phyloP scores from a whole-genome alignment of 805 yeast species.

The Wickerhamiella kurtzmanii region DNA sequence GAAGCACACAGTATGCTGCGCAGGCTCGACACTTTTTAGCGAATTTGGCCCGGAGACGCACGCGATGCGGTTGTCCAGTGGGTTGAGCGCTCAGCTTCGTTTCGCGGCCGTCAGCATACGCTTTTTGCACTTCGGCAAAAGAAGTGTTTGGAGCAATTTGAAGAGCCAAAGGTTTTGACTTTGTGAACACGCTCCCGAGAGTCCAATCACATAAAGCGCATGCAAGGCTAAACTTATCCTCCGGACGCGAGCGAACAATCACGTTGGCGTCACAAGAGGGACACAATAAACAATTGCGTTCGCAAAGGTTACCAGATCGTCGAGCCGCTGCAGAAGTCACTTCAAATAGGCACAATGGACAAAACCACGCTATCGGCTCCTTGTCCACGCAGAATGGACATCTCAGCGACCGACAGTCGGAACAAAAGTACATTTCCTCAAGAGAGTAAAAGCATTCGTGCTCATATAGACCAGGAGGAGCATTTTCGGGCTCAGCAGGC shows the following conservation, averaged over 20 bases:
- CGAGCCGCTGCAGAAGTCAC: constrained; percentile 20
- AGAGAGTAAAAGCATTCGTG: constrained; percentile 18
- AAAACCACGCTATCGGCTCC: constrained; percentile 25
- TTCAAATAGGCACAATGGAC: constrained; percentile 27
- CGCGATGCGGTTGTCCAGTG: constrained; percentile 18
- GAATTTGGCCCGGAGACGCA: constrained; percentile 20
- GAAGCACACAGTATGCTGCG: constrained; percentile 23
- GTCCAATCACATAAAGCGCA: constrained; percentile 21
- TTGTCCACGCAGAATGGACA: constrained; percentile 27
- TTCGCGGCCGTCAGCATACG: constrained; percentile 1
- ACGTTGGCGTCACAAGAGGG: constrained; percentile 22
- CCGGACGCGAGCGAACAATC: constrained; percentile 4
- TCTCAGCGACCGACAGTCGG: constrained; percentile 24
- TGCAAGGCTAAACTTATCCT: constrained; percentile 7
- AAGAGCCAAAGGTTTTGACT: constrained; percentile 9
- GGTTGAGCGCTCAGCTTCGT: not conserved
- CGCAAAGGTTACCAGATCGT: constrained; percentile 20
- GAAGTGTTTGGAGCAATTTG: constrained; percentile 4
- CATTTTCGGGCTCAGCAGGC: not conserved
- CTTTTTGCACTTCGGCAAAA: constrained; percentile 2
- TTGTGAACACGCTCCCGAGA: constrained; percentile 8
- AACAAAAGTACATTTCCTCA: constrained; percentile 27
- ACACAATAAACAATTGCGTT: constrained; percentile 26
- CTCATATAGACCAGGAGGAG: constrained; percentile 5
- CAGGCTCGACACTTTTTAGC: constrained; percentile 24